phyloP scores from a whole-genome alignment of 495 filamentous ascomycete genomes.

The Penicillium lividum region DNA sequence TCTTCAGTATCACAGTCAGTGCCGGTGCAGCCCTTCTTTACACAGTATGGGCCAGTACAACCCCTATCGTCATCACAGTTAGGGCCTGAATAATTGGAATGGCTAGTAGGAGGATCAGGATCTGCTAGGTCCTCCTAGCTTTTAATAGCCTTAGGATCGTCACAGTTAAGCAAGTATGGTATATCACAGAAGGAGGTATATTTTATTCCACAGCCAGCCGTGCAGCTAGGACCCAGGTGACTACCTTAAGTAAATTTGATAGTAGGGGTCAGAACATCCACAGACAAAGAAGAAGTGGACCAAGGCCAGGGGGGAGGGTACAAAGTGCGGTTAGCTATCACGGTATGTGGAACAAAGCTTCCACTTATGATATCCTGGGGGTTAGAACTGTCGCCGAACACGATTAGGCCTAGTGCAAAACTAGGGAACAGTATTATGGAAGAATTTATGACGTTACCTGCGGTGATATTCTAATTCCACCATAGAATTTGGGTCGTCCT shows the following conservation, averaged over 20 bases:
- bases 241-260: not conserved
- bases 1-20: not conserved
- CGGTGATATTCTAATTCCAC: constrained; percentile 5
- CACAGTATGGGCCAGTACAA: not conserved
- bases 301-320: not conserved
- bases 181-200: not conserved
- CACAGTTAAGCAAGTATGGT: not conserved
- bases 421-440: not conserved
- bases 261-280: not conserved
- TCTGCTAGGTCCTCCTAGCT: not conserved
- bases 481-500: not conserved
- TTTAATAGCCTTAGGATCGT: not conserved
- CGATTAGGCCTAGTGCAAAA: not conserved
- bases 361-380: not conserved
- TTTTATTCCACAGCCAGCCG: not conserved
- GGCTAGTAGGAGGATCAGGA: not conserved
- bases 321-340: not conserved
- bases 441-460: not conserved
- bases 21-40: not conserved
- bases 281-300: not conserved
- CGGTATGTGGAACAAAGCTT: not conserved
- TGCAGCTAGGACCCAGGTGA: not conserved
- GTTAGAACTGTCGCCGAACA: not conserved
- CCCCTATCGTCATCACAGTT: not conserved
- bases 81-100: not conserved